Conservation (phyloP, 2,329 filamentous ascomycete genomes). For the Botrytis byssoidea region DNA sequence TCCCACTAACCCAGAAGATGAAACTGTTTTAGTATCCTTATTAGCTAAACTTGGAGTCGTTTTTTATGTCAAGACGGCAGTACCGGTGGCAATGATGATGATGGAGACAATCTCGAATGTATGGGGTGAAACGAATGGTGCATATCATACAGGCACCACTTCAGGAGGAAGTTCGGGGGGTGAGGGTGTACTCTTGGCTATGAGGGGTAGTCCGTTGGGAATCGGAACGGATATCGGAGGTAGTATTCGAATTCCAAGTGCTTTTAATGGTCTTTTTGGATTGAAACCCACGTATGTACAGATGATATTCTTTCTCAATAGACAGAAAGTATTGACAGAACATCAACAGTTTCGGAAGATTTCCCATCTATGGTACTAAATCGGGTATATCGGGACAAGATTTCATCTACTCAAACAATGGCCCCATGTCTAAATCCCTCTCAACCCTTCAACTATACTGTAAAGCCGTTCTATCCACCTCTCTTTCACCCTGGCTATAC, state of each 20-base stretch:
- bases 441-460: slow-evolving; percentile 17
- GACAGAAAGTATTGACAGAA: slow-evolving; percentile 7
- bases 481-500: slow-evolving; percentile 35
- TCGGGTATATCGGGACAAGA: slow-evolving; percentile 22
- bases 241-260: slow-evolving; percentile 42
- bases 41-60: slow-evolving; percentile 50
- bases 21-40: slow-evolving; percentile 41
- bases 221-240: slow-evolving; percentile 33
- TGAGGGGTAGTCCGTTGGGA: slow-evolving; percentile 22
- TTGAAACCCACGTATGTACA: slow-evolving; percentile 40
- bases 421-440: slow-evolving; percentile 18
- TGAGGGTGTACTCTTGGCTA: slow-evolving; percentile 20
- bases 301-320: not conserved
- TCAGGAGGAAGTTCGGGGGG: slow-evolving; percentile 36
- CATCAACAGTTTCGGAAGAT: slow-evolving; percentile 36
- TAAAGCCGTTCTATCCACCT: slow-evolving; percentile 21
- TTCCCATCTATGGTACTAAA: slow-evolving; percentile 18
- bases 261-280: slow-evolving; percentile 42
- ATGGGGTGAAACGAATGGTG: slow-evolving; percentile 40
- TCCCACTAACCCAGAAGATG: slow-evolving; percentile 31
- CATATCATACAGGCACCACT: slow-evolving; percentile 31
- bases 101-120: slow-evolving; percentile 35
- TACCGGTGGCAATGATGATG: slow-evolving; percentile 46
- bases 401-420: slow-evolving; percentile 18
- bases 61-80: slow-evolving; percentile 93